phyloP scores from a whole-genome alignment of 176 grass and related monocot species.

The Rhipidocladum racemiflorum region DNA sequence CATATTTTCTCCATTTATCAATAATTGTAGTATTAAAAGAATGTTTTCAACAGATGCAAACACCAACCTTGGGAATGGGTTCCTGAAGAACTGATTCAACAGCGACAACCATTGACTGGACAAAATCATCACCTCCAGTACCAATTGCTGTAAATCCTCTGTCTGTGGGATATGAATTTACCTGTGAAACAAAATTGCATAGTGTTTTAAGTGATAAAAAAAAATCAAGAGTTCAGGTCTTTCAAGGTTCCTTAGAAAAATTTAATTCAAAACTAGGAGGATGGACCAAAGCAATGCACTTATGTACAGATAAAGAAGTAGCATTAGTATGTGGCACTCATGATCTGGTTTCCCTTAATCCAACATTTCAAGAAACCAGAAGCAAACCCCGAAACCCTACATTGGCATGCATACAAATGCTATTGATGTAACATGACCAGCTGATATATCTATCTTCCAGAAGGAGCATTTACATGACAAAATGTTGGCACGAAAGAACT shows the following conservation, averaged over 20 bases:
- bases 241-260: neutral
- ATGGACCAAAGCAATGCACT: neutral
- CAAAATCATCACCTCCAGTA: conserved; percentile 96
- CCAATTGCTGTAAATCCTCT: conserved; percentile 97
- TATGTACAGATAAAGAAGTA: neutral
- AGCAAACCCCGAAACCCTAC: neutral
- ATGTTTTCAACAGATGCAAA: conserved; percentile 4
- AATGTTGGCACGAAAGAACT: neutral
- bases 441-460: neutral
- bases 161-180: conserved; percentile 89
- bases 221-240: neutral
- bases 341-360: neutral
- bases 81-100: conserved; percentile 96
- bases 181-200: conserved; percentile 37
- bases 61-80: conserved; percentile 73
- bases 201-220: neutral
- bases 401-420: neutral
- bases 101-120: conserved; percentile 83
- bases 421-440: neutral
- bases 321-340: conserved; percentile 1
- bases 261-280: neutral
- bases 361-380: neutral
- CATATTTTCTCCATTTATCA: neutral
- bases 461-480: neutral
- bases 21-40: neutral